Percentiles rank a stretch among this genome's conserved stretches.
phyloP scores from a whole-genome alignment of 106 monocot species.

The Platanthera zijinensis region DNA sequence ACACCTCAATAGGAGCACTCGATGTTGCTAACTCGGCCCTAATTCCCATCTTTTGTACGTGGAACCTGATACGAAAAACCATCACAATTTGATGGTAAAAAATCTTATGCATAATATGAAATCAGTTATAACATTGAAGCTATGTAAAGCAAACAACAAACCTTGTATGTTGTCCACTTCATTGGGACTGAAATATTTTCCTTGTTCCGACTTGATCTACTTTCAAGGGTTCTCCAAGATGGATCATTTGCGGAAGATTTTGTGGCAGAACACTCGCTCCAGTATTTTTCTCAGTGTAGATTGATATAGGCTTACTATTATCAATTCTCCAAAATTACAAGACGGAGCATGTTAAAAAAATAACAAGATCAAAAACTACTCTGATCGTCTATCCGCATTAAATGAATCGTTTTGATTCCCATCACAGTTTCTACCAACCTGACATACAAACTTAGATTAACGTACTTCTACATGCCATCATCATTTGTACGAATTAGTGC shows the following conservation, averaged over 20 bases:
- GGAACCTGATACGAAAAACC: conserved; percentile 46
- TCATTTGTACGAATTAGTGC: no score
- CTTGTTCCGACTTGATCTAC: conserved; percentile 63
- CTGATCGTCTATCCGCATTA: no score
- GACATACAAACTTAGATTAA: no score
- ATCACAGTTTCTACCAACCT: no score
- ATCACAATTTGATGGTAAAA: neutral
- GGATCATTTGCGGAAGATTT: conserved; percentile 29
- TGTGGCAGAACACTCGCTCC: conserved; percentile 15
- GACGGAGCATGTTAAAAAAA: neutral
- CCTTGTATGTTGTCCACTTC: conserved; percentile 82
- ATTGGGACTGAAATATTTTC: conserved; percentile 65
- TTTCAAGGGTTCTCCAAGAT: conserved; percentile 57
- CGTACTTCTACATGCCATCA: no score
- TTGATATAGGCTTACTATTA: conserved; percentile 35
- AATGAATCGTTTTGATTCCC: no score
- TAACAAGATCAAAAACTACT: no score
- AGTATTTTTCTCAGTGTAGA: conserved; percentile 57
- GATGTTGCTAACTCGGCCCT: conserved; percentile 19
- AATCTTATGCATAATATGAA: neutral
- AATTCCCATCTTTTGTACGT: conserved; percentile 30
- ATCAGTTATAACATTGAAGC: neutral
- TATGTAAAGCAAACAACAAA: conserved; percentile 9
- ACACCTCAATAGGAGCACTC: conserved; percentile 56
- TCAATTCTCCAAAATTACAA: conserved; percentile 34